These are phyloP conservation scores for Endoconidiophora polonica DNA, from an alignment of 2,329 filamentous ascomycete species.

Conservation along the genomic window DNA sequence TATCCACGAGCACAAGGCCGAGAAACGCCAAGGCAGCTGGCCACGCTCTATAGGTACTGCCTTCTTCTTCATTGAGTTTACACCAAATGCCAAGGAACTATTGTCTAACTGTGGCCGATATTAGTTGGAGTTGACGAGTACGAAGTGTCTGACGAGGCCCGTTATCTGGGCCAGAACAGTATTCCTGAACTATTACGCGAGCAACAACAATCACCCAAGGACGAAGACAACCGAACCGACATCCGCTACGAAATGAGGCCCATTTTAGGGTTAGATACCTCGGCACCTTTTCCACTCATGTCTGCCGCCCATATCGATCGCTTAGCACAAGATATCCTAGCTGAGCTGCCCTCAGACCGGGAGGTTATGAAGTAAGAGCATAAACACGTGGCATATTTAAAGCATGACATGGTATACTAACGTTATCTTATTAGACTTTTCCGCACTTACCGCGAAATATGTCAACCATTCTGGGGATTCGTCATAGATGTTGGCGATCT, in stretches of 20 bases:
- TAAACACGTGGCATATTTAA: background rate
- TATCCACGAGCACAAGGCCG: slow-evolving; percentile 18
- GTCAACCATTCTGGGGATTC: slow-evolving; percentile 52
- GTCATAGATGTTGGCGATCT: slow-evolving; percentile 50
- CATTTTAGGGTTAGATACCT: slow-evolving; percentile 48
- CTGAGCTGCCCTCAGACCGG: slow-evolving; percentile 45
- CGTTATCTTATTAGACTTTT: slow-evolving; percentile 31
- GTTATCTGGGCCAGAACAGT: slow-evolving; percentile 51
- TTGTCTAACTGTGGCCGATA: slow-evolving; percentile 4
- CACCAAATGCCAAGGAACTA: background rate
- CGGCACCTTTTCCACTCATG: slow-evolving; percentile 51
- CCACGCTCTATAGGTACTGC: slow-evolving; percentile 24
- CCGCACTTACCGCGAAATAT: slow-evolving; percentile 49
- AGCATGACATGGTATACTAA: background rate
- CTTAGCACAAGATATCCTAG: slow-evolving; percentile 42
- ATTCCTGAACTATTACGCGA: slow-evolving; percentile 49
- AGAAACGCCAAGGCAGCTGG: slow-evolving; percentile 26
- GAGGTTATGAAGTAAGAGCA: slow-evolving; percentile 47
- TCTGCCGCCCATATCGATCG: slow-evolving; percentile 43
- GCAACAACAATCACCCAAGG: slow-evolving; percentile 34
- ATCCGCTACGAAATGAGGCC: slow-evolving; percentile 50
- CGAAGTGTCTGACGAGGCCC: slow-evolving; percentile 35
- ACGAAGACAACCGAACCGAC: slow-evolving; percentile 35
- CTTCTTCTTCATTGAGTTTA: background rate
- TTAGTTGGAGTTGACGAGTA: slow-evolving; percentile 29